These are phyloP conservation scores for Laetiporus sulphureus DNA, from an alignment of 1,284 basidiomycete genomes.

Conservation along the genomic window DNA sequence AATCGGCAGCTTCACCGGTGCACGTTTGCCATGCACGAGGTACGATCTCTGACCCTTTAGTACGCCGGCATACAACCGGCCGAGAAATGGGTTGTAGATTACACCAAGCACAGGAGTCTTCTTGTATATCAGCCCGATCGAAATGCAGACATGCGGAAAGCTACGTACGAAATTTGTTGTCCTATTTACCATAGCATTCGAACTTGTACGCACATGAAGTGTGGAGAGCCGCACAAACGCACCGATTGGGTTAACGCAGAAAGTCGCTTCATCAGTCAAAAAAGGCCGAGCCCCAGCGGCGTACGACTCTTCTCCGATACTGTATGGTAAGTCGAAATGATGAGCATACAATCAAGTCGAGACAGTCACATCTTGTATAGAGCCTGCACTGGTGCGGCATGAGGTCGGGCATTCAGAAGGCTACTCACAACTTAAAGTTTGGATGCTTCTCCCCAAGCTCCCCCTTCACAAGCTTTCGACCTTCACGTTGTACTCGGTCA, in stretches of 20 bases:
- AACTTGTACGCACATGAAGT: neutral
- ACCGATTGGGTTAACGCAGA: conserved; percentile 88
- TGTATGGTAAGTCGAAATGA: too few species aligned
- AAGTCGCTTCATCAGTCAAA: conserved; percentile 84
- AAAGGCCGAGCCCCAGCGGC: conserved; percentile 65
- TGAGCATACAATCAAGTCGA: neutral
- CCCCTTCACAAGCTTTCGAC: conserved; percentile 81
- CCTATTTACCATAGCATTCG: conserved; percentile 46
- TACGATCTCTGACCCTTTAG: conserved; percentile 77
- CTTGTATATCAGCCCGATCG: conserved; percentile 83
- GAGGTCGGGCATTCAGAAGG: neutral
- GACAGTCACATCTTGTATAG: conserved; percentile 33
- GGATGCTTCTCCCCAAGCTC: conserved; percentile 71
- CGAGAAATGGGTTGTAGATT: conserved; percentile 89
- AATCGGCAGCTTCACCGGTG: conserved; percentile 68
- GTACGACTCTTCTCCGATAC: conserved; percentile 90
- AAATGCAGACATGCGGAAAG: conserved; percentile 88
- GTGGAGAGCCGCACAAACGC: conserved; percentile 15
- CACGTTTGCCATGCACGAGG: conserved; percentile 48
- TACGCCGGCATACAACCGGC: conserved; percentile 80
- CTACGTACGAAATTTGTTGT: conserved; percentile 95
- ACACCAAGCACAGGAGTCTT: conserved; percentile 82
- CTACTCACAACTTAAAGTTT: conserved; percentile 72
- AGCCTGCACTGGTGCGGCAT: neutral
- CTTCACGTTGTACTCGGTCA: conserved; percentile 94